A percentile compares a stretch with the other conserved stretches of the same genome.
phyloP scores from a whole-genome alignment of 163 green algal genomes.

The Volvox carteri region DNA sequence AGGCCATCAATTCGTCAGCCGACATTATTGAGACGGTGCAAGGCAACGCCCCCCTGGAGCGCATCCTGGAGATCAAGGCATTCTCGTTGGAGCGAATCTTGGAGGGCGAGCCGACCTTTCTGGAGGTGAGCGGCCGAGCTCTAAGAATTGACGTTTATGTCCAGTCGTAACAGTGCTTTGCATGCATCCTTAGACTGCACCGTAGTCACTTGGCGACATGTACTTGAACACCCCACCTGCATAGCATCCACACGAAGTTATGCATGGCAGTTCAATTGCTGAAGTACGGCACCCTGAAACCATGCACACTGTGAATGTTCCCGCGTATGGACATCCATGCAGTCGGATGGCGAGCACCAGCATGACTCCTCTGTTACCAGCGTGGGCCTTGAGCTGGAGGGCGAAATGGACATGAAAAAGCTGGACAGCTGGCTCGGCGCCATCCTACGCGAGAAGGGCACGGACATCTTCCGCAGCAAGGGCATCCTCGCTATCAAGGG shows the following conservation, averaged over 20 bases:
- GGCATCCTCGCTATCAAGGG: slow-evolving; percentile 84
- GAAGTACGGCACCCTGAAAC: too few species aligned
- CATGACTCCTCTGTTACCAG: slow-evolving; percentile 74
- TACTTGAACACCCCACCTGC: too few species aligned
- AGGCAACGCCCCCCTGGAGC: slow-evolving; percentile 58
- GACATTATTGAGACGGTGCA: slow-evolving; percentile 70
- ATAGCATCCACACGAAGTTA: too few species aligned
- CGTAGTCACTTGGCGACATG: too few species aligned
- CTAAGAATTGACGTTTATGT: too few species aligned
- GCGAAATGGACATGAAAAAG: slow-evolving; percentile 77
- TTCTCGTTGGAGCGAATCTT: slow-evolving; percentile 70
- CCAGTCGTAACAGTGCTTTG: too few species aligned
- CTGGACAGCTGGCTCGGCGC: slow-evolving; percentile 86
- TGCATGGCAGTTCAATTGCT: too few species aligned
- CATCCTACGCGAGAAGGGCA: slow-evolving; percentile 75
- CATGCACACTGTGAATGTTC: too few species aligned
- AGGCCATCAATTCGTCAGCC: slow-evolving; percentile 74
- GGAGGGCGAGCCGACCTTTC: slow-evolving; percentile 73
- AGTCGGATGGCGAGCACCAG: slow-evolving; percentile 62
- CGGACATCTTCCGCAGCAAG: slow-evolving; percentile 90
- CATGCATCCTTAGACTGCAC: too few species aligned
- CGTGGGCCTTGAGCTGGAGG: slow-evolving; percentile 63
- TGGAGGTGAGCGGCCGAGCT: slow-evolving; percentile 51
- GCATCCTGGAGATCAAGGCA: slow-evolving; percentile 56
- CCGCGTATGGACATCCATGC: too few species aligned